Evolutionary conservation across 2,329 filamentous ascomycete genomes (phyloP).

Genomic region (Verticillium alfalfae): DNA sequence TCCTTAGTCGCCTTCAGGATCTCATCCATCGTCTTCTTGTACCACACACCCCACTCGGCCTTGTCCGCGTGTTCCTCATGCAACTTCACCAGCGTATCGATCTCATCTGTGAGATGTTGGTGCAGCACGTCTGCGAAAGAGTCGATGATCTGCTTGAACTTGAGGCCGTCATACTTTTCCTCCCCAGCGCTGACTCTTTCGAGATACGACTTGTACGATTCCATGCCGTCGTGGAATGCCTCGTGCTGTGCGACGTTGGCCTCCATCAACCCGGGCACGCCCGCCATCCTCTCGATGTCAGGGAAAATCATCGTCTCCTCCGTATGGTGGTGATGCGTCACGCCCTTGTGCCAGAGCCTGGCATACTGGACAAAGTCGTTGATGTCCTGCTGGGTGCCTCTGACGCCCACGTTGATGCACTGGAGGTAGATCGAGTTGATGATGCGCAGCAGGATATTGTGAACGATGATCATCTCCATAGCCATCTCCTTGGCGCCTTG

Average conservation of each 20-base stretch:
- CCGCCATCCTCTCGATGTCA: constrained; percentile 19
- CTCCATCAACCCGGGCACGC: constrained; percentile 20
- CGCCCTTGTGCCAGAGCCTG: constrained; percentile 13
- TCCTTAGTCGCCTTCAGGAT: constrained; percentile 12
- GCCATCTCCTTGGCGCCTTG: constrained; percentile 10
- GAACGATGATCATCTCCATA: constrained; percentile 24
- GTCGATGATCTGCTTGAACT: constrained; percentile 24
- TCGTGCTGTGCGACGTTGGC: constrained; percentile 26
- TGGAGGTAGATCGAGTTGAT: constrained; percentile 21
- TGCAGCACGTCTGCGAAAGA: constrained; percentile 25
- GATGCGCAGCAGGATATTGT: constrained; percentile 20
- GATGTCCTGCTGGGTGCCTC: constrained; percentile 13
- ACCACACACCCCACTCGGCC: constrained; percentile 26
- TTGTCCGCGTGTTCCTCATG: constrained; percentile 23
- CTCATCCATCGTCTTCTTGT: constrained; percentile 11
- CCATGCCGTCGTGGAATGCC: constrained; percentile 24
- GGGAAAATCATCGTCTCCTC: constrained; percentile 28
- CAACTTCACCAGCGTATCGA: constrained; percentile 26
- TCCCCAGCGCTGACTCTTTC: constrained; percentile 17
- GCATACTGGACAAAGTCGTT: constrained; percentile 21
- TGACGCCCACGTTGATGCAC: constrained; percentile 15
- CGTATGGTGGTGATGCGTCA: constrained; percentile 23
- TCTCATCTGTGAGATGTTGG: constrained; percentile 31
- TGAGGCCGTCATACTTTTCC: constrained; percentile 23
- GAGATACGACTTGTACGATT: constrained; percentile 23